Evolutionary conservation across 2,329 filamentous ascomycete species (phyloP).

Genomic region (Paecilomyces sp.): DNA sequence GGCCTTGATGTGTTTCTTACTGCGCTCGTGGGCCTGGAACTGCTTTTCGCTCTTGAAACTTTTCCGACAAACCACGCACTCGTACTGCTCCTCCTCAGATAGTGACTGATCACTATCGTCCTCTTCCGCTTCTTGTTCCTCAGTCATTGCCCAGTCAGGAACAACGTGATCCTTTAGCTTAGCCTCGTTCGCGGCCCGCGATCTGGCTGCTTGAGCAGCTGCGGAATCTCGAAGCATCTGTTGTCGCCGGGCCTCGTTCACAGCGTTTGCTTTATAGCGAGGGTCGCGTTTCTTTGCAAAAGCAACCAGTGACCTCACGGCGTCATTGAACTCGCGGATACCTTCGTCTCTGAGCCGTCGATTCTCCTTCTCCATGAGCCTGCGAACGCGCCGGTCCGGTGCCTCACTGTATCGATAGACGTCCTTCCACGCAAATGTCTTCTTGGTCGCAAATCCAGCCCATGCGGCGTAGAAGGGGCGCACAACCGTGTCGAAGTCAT

Average conservation of each 20-base stretch:
- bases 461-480: conserved; percentile 75
- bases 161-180: conserved; percentile 58
- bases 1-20: conserved; percentile 90
- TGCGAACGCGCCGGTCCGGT: conserved; percentile 72
- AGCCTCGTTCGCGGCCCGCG: conserved; percentile 72
- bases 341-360: conserved; percentile 74
- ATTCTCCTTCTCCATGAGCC: conserved; percentile 94
- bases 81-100: conserved; percentile 48
- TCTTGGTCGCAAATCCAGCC: conserved; percentile 74
- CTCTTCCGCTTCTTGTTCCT: conserved; percentile 45
- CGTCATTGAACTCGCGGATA: conserved; percentile 83
- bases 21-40: conserved; percentile 84
- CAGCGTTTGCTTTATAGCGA: conserved; percentile 68
- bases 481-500: conserved; percentile 68
- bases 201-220: conserved; percentile 74
- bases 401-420: conserved; percentile 76
- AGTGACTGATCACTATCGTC: conserved; percentile 41
- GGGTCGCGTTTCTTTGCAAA: conserved; percentile 91
- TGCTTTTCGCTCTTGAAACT: conserved; percentile 86
- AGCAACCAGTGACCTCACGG: conserved; percentile 74
- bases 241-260: conserved; percentile 74
- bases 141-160: conserved; percentile 67
- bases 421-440: conserved; percentile 87
- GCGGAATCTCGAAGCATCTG: conserved; percentile 69
- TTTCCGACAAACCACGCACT: conserved; percentile 59